Percentiles rank a stretch among this genome's conserved stretches.
Conservation (phyloP, 1,284 basidiomycete genomes). For the Butyriboletus regius region DNA sequence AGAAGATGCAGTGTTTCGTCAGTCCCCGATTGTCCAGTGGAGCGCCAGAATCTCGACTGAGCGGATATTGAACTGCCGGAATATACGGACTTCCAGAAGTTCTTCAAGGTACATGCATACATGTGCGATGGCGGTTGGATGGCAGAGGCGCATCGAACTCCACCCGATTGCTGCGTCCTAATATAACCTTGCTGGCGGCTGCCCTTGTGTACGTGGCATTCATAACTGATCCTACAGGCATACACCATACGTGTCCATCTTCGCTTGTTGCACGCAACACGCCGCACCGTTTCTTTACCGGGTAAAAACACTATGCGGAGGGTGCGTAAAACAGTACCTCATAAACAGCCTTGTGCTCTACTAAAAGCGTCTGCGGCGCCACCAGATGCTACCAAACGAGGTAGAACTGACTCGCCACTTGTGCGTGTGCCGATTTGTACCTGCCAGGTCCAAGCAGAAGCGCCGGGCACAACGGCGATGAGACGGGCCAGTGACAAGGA, state of each 20-base stretch:
- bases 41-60: constrained; percentile 30
- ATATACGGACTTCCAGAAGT: constrained; percentile 28
- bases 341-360: constrained; percentile 5
- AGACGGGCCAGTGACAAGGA: constrained; percentile 1
- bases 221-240: constrained; percentile 17
- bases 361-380: constrained; percentile 12
- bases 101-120: constrained; percentile 14
- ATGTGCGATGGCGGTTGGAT: constrained; percentile 15
- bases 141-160: constrained; percentile 16
- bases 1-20: constrained; percentile 12
- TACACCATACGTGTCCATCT: constrained; percentile 6
- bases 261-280: constrained; percentile 19
- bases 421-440: constrained; percentile 13
- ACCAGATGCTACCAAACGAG: constrained; percentile 8
- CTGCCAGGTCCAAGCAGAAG: constrained; percentile 4
- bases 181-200: constrained; percentile 6
- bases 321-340: constrained; percentile 16
- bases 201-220: constrained; percentile 21
- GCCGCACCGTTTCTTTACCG: constrained; percentile 13
- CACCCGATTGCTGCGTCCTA: constrained; percentile 15
- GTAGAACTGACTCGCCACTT: constrained; percentile 1
- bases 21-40: constrained; percentile 13
- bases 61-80: constrained; percentile 31
- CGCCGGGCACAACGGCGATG: constrained; percentile 13
- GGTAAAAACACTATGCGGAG: background rate